A percentile compares a stretch with the other conserved stretches of the same genome.
Evolutionary conservation across 345 rosid species (phyloP).

Genomic region (Mangifera indica): DNA sequence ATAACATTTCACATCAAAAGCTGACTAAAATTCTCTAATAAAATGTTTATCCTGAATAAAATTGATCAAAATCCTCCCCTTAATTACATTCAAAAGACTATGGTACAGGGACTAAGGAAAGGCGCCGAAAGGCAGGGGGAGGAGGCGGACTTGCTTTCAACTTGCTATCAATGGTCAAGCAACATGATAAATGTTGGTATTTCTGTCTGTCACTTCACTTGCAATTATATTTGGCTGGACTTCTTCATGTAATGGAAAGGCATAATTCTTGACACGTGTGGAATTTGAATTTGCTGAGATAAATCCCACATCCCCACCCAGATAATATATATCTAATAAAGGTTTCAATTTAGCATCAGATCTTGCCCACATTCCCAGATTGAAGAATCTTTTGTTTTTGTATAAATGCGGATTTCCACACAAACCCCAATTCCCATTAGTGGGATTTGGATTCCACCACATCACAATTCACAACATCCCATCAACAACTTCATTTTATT

Average conservation of each 20-base stretch:
- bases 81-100: too few relatives aligned
- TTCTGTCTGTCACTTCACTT: too few relatives aligned
- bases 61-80: too few relatives aligned
- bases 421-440: slow-evolving; percentile 11
- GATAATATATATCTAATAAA: not conserved
- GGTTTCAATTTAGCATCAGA: not conserved
- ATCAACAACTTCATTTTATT: not conserved
- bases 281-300: not conserved
- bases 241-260: too few relatives aligned
- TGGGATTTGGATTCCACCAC: slow-evolving; percentile 23
- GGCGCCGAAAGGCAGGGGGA: slow-evolving; percentile 23
- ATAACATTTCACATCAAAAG: too few relatives aligned
- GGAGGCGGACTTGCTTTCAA: not conserved
- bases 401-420: not conserved
- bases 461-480: slow-evolving; percentile 14
- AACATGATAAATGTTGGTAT: too few relatives aligned
- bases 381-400: slow-evolving; percentile 5
- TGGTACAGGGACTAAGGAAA: not conserved
- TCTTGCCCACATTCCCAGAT: not conserved
- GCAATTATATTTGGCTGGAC: too few relatives aligned
- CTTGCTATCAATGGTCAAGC: too few relatives aligned
- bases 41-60: too few relatives aligned
- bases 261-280: not conserved
- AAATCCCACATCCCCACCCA: slow-evolving; percentile 9
- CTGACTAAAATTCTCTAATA: too few relatives aligned